phyloP scores from a whole-genome alignment of 2,329 filamentous ascomycete species.

The Cordyceps militaris region DNA sequence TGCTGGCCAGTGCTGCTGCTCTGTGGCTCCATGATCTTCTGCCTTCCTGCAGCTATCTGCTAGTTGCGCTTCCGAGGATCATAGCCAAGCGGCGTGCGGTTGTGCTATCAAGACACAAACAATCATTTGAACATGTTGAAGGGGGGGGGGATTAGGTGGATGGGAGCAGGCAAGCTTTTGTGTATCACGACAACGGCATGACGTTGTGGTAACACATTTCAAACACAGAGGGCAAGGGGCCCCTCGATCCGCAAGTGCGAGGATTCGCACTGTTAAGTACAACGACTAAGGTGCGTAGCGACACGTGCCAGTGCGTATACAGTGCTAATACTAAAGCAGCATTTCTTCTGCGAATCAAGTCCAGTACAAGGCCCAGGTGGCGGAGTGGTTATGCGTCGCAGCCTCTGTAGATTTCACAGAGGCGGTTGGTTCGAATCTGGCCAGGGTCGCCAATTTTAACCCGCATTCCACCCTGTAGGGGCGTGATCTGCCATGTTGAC shows the following conservation, averaged over 20 bases:
- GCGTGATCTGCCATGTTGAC: no score
- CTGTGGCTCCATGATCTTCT: conserved; percentile 25
- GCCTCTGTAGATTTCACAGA: no score
- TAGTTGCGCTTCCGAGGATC: background rate
- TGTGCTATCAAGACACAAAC: background rate
- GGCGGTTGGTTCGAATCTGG: no score
- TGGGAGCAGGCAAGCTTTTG: background rate
- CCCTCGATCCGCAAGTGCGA: background rate
- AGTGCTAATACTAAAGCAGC: no score
- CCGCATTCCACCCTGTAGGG: no score
- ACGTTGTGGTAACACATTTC: conserved; percentile 5
- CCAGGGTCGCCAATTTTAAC: no score
- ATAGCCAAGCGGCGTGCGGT: background rate
- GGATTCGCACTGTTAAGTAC: background rate
- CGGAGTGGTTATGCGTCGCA: no score
- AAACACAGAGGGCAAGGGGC: conserved; percentile 5
- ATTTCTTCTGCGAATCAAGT: no score
- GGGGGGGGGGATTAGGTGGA: background rate
- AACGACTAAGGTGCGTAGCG: no score
- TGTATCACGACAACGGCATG: background rate
- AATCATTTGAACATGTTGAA: background rate
- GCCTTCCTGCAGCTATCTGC: background rate
- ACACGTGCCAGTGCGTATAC: no score
- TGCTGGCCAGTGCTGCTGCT: conserved; percentile 20
- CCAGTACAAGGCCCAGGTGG: no score